These are phyloP conservation scores for Sporothrix mexicana DNA, from an alignment of 2,329 filamentous ascomycete species.

Conservation along the genomic window DNA sequence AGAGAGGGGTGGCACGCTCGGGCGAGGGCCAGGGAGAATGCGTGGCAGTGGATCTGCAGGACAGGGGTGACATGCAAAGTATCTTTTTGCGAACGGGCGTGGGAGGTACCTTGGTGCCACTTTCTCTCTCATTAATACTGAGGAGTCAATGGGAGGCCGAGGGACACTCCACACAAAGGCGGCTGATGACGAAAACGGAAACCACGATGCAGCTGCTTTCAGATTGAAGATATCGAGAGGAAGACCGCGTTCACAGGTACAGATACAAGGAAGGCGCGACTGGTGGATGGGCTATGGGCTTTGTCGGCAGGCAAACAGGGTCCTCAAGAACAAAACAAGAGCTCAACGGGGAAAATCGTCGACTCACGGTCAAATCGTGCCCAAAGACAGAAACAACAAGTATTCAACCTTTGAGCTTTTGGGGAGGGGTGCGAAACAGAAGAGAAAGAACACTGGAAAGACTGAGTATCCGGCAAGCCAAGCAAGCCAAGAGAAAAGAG, in stretches of 20 bases:
- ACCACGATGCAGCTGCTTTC: slow-evolving; percentile 7
- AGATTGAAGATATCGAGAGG: background rate
- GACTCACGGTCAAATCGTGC: slow-evolving; percentile 10
- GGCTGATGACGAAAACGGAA: slow-evolving; percentile 16
- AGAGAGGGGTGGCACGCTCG: slow-evolving; percentile 11
- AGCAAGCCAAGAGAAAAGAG: slow-evolving; percentile 15
- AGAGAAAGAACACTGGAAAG: background rate
- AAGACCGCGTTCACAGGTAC: background rate
- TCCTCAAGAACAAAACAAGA: slow-evolving; percentile 4
- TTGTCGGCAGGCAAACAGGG: slow-evolving; percentile 1
- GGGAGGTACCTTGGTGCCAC: background rate
- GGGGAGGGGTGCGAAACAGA: background rate
- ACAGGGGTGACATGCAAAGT: slow-evolving; percentile 27
- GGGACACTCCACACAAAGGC: slow-evolving; percentile 15
- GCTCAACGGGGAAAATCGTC: background rate
- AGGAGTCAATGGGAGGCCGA: background rate
- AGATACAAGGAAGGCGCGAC: background rate
- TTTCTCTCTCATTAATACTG: background rate
- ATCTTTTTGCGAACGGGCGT: slow-evolving; percentile 17
- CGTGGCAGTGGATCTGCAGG: slow-evolving; percentile 35
- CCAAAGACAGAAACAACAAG: background rate
- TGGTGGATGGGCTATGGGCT: no score
- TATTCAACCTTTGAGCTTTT: background rate
- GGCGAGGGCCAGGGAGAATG: slow-evolving; percentile 6
- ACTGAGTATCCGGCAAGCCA: slow-evolving; percentile 11